These are phyloP conservation scores for Populus pruinosa DNA, from an alignment of 345 rosid species.

Conservation along the genomic window DNA sequence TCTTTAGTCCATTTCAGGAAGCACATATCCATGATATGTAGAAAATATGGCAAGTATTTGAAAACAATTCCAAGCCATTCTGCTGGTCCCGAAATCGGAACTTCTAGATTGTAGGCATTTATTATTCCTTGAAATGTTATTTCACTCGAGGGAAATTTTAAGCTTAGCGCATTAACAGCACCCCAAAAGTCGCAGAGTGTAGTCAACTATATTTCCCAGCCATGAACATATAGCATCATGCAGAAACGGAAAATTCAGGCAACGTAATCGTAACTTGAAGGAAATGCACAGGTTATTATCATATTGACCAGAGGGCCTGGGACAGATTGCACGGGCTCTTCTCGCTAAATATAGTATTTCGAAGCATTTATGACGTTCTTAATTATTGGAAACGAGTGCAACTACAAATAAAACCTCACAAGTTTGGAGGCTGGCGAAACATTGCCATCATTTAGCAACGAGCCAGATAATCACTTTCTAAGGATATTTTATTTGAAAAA, in stretches of 20 bases:
- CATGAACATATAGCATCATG: neutral
- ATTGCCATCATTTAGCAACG: neutral
- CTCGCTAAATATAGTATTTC: neutral
- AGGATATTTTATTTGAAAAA: no score
- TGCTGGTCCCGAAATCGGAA: neutral
- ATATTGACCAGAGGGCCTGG: neutral
- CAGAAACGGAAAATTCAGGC: neutral
- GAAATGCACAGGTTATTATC: neutral
- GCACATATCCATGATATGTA: neutral
- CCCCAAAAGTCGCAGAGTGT: neutral
- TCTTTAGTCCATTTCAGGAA: neutral
- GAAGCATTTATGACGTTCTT: neutral
- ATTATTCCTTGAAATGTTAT: neutral
- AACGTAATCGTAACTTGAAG: neutral
- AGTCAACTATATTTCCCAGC: neutral
- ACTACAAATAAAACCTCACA: neutral
- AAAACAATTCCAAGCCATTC: neutral
- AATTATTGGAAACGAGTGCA: neutral
- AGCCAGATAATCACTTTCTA: no score
- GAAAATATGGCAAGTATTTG: neutral
- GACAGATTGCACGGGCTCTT: neutral
- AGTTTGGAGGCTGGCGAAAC: neutral
- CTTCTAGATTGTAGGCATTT: neutral
- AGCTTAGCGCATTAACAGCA: neutral
- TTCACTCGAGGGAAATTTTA: neutral